phyloP scores from a whole-genome alignment of 202 grass and related monocot genomes.

The Zizania palustris region DNA sequence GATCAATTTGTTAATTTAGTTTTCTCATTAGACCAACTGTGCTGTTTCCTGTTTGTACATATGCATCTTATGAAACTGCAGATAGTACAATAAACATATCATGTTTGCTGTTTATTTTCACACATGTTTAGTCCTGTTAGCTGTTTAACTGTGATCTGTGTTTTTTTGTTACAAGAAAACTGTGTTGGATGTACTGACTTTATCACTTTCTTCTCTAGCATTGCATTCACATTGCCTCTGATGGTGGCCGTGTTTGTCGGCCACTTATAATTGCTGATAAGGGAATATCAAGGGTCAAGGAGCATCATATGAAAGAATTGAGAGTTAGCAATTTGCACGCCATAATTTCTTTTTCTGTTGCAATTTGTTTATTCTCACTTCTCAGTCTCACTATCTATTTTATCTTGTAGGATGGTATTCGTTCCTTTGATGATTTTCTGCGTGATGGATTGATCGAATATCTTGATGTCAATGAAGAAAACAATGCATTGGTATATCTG shows the following conservation, averaged over 20 bases:
- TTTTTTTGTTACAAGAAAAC: constrained; percentile 23
- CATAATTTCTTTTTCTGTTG: constrained; percentile 35
- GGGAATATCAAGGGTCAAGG: constrained; percentile 76
- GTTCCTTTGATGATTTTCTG: constrained; percentile 91
- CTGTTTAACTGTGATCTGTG: not conserved
- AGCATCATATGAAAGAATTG: constrained; percentile 87
- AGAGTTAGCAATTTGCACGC: constrained; percentile 54
- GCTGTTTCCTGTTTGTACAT: not conserved
- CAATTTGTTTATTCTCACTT: constrained; percentile 41
- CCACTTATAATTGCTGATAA: constrained; percentile 98
- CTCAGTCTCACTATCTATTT: constrained; percentile 30
- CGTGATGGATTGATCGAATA: constrained; percentile 90
- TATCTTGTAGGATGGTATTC: constrained; percentile 70
- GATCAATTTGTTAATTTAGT: constrained; percentile 2
- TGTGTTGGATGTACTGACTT: constrained; percentile 37
- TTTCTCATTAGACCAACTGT: not conserved
- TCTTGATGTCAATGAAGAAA: constrained; percentile 98
- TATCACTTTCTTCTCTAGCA: constrained; percentile 54
- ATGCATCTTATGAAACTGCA: constrained; percentile 29
- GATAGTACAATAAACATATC: not conserved
- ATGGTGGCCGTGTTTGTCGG: constrained; percentile 95
- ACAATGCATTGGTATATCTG: constrained; percentile 86
- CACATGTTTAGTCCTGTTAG: constrained; percentile 6
- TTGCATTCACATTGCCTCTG: constrained; percentile 89
- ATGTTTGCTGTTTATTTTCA: not conserved